Conservation (phyloP, 2,329 filamentous ascomycete species). For the Trichoderma endophyticum region DNA sequence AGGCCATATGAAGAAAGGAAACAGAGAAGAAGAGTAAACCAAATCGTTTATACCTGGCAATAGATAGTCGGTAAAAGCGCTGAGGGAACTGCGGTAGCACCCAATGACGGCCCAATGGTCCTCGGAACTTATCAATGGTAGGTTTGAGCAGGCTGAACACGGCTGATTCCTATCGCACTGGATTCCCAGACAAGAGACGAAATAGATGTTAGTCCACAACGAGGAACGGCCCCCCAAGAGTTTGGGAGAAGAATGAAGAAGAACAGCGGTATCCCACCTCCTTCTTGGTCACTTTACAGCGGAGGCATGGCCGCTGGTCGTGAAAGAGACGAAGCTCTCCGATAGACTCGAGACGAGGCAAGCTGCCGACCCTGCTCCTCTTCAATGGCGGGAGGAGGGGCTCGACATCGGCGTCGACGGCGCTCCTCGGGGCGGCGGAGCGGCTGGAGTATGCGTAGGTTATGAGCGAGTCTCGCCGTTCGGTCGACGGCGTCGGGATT, state of each 20-base stretch:
- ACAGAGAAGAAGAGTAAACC: not conserved
- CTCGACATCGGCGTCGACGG: constrained; percentile 48
- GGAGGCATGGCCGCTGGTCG: constrained; percentile 48
- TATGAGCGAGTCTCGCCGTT: constrained; percentile 27
- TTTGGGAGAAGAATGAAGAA: not conserved
- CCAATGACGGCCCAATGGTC: constrained; percentile 50
- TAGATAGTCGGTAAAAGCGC: constrained; percentile 47
- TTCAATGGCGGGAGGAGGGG: constrained; percentile 54
- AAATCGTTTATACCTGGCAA: constrained; percentile 43
- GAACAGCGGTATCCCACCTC: constrained; percentile 36
- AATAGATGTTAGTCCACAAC: not conserved
- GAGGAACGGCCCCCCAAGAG: not conserved
- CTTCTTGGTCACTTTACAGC: constrained; percentile 47
- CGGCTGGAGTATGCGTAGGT: constrained; percentile 39
- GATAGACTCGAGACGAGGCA: constrained; percentile 54
- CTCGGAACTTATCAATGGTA: constrained; percentile 35
- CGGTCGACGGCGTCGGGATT: constrained; percentile 30
- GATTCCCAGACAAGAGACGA: not conserved
- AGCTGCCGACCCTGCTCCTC: constrained; percentile 46
- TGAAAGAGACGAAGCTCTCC: constrained; percentile 52
- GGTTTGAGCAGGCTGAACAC: constrained; percentile 46
- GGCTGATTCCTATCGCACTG: constrained; percentile 52
- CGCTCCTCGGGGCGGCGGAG: constrained; percentile 33
- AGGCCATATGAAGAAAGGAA: not conserved
- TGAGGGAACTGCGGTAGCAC: constrained; percentile 49